These are phyloP conservation scores for Fusarium sp. DNA, from an alignment of 2,329 filamentous ascomycete species.

Conservation along the genomic window DNA sequence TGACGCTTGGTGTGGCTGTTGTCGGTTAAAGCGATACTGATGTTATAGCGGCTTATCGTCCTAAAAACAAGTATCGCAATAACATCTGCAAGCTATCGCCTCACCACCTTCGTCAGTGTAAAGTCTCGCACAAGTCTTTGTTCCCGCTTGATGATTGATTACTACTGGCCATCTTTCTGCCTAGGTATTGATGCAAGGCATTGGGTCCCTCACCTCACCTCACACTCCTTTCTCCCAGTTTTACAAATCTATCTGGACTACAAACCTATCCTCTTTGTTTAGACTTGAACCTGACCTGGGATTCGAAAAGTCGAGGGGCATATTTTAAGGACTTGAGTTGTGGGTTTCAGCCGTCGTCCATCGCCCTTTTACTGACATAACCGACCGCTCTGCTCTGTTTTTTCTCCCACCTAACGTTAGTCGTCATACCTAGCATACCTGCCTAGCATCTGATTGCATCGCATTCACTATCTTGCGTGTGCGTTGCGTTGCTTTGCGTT, in stretches of 20 bases:
- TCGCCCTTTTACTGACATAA: constrained; percentile 44
- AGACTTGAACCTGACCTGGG: constrained; percentile 20
- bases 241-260: constrained; percentile 19
- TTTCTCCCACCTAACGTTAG: constrained; percentile 20
- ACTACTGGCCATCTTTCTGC: constrained; percentile 32
- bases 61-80: neutral
- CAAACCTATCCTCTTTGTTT: constrained; percentile 33
- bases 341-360: constrained; percentile 39
- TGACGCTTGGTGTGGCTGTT: constrained; percentile 31
- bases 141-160: constrained; percentile 38
- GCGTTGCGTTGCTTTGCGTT: constrained; percentile 15
- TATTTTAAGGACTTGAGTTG: constrained; percentile 31
- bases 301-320: constrained; percentile 29
- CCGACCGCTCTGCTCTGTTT: constrained; percentile 43
- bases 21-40: constrained; percentile 24
- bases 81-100: constrained; percentile 26
- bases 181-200: constrained; percentile 32
- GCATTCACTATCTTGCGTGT: constrained; percentile 27
- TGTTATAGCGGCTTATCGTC: accelerated
- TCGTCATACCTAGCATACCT: constrained; percentile 32
- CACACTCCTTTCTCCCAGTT: constrained; percentile 34
- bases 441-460: constrained; percentile 31
- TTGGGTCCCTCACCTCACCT: constrained; percentile 27
- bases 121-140: constrained; percentile 38
- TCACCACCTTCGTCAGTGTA: constrained; percentile 18